Evolutionary conservation across 352 stramenopile species (phyloP), one percentile per base, ranked within the genome.

Genomic region (Globisporangium alternatum): DNA sequence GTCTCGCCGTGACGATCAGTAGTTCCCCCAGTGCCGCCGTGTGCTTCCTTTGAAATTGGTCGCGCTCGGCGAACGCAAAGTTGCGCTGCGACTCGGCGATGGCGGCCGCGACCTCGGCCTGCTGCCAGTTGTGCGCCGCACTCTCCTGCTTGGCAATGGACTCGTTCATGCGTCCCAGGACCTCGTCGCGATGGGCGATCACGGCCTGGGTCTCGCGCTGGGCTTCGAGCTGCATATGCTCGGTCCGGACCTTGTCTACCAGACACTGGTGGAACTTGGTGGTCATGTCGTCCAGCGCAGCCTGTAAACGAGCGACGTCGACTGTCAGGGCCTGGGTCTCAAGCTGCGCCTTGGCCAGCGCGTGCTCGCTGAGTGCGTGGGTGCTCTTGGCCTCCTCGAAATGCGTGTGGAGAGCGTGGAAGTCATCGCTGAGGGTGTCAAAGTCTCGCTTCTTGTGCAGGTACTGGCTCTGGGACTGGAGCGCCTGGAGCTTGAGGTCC

Each of bases 61-160:
- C 79, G 3, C 81, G 81, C 52, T 90, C 80, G 5, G 58, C 73
- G 7, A 89, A 78, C 30, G 78, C 77, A 33, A 87, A 83, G 56
- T 88, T 92, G 49, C 83, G 80, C 59, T 89, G 80, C 9, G 81
- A 89, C 30, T 92, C 83, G 3, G 81, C 71, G 1, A 90, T 83
- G 0, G 82, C 72, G 1, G 81, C 81, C 0, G 83, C 79, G 0
- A 72, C 60, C 57, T 92, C 83, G 1, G 83, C 81, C 5, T 72
- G 70, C 25, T 86, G 79, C 83, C 83, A 92, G 33, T 75, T 73
- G 54, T 77, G 56, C 0, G 78, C 70, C 0, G 68, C 60, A 19
- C 74, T 58, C 35, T 83, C 67, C 25, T 89, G 79, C 28, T 83
- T 75, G 19, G n/a, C 53, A 3, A 90, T 69, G 1, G 72, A 82